Conservation (phyloP, 441 rosid species). For the Kokia cookei region DNA sequence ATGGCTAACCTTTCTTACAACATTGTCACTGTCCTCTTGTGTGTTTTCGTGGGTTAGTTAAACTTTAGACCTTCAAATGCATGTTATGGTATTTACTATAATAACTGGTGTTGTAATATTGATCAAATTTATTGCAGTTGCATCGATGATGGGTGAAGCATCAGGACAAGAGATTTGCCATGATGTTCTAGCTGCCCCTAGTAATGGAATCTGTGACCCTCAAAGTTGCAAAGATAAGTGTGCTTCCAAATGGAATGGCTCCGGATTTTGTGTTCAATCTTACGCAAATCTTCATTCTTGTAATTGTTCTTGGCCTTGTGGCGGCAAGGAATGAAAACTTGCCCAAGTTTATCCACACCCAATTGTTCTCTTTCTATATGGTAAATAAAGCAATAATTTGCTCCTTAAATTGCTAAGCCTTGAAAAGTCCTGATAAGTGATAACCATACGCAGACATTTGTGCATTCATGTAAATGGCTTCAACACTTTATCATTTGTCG, state of each 20-base stretch:
- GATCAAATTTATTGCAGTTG: not conserved
- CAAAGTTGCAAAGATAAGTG: not conserved
- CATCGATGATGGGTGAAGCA: not conserved
- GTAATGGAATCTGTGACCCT: not conserved
- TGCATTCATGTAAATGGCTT: too few relatives aligned
- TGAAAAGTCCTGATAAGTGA: too few relatives aligned
- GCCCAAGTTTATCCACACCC: not conserved
- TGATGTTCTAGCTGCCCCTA: not conserved
- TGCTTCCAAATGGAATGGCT: not conserved
- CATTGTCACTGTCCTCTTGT: not conserved
- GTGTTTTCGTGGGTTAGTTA: not conserved
- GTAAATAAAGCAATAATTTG: too few relatives aligned
- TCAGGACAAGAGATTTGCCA: not conserved
- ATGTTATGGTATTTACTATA: too few relatives aligned
- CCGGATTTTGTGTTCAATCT: not conserved
- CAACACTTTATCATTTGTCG: too few relatives aligned
- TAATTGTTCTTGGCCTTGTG: not conserved
- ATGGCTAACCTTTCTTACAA: not conserved
- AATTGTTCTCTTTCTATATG: not conserved
- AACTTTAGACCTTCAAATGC: too few relatives aligned
- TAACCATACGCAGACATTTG: too few relatives aligned
- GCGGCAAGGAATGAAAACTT: not conserved
- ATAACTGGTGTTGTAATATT: not conserved
- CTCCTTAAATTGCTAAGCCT: too few relatives aligned
- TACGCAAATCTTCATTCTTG: not conserved